Percentiles rank a stretch among this genome's conserved stretches.
These are phyloP conservation scores for Saccharomycopsis hybrid DNA, from an alignment of 1,139 yeast species.

Conservation along the genomic window DNA sequence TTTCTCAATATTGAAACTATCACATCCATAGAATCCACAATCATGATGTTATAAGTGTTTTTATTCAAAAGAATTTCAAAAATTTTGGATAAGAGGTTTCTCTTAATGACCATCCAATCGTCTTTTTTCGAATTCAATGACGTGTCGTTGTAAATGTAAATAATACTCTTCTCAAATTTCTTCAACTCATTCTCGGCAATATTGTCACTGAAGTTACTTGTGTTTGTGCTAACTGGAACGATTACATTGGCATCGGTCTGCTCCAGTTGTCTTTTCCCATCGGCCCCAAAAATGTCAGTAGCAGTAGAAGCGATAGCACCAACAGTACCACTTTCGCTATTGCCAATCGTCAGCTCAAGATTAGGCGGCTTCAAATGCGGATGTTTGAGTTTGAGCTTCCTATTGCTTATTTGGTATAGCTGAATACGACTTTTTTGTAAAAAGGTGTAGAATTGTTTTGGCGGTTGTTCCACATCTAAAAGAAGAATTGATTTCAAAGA, in stretches of 20 bases:
- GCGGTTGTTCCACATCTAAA: conserved; percentile 68
- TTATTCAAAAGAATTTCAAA: conserved; percentile 58
- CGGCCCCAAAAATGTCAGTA: too few species aligned
- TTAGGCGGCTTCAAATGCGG: too few species aligned
- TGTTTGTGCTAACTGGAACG: not conserved
- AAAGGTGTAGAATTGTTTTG: conserved; percentile 42
- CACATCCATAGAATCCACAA: conserved; percentile 77
- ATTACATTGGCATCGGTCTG: too few species aligned
- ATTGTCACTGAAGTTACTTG: not conserved
- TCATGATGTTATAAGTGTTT: conserved; percentile 58
- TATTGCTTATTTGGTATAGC: conserved; percentile 34
- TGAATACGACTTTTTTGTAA: conserved; percentile 40
- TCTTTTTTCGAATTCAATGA: not conserved
- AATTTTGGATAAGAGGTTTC: conserved; percentile 47
- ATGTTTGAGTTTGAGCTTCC: not conserved
- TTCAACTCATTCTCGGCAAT: conserved; percentile 4
- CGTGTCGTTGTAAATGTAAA: conserved; percentile 14
- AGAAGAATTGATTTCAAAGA: conserved; percentile 50
- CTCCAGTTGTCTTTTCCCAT: too few species aligned
- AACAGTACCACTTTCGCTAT: conserved; percentile 22
- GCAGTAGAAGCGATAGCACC: not conserved
- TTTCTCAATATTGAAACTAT: conserved; percentile 75
- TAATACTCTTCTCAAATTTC: conserved; percentile 10
- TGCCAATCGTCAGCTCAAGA: too few species aligned
- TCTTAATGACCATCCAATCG: conserved; percentile 62